Evolutionary conservation across 495 filamentous ascomycete species (phyloP).

Genomic region (Penicillium manginii): DNA sequence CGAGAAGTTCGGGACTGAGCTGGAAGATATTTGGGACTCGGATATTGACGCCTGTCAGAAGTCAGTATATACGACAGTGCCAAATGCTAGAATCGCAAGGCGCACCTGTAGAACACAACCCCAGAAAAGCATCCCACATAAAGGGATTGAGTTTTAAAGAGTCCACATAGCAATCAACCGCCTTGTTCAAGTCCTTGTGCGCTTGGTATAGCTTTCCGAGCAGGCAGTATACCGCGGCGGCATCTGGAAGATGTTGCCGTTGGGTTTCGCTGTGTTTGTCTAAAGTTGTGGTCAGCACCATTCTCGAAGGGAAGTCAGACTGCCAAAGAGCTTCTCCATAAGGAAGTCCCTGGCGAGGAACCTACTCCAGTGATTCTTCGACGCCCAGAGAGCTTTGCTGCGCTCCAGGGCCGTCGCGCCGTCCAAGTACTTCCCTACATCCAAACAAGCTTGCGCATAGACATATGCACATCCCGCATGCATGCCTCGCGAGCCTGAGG

Average conservation of each 20-base stretch:
- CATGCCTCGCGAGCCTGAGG: slow-evolving; percentile 61
- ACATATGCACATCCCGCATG: slow-evolving; percentile 90
- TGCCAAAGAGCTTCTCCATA: background rate
- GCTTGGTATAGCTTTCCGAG: slow-evolving; percentile 86
- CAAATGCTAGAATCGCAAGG: slow-evolving; percentile 8
- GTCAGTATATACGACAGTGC: slow-evolving; percentile 21
- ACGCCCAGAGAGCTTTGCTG: slow-evolving; percentile 68
- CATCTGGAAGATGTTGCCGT: slow-evolving; percentile 75
- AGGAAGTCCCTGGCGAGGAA: slow-evolving; percentile 13
- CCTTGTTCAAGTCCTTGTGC: slow-evolving; percentile 77
- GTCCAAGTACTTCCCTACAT: slow-evolving; percentile 74
- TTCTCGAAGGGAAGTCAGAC: slow-evolving; percentile 1
- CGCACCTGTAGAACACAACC: slow-evolving; percentile 72
- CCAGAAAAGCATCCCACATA: slow-evolving; percentile 96
- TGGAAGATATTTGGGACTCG: slow-evolving; percentile 85
- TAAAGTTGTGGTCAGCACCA: slow-evolving; percentile 34
- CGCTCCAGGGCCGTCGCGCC: slow-evolving; percentile 82
- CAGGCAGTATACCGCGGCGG: slow-evolving; percentile 76
- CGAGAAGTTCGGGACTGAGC: slow-evolving; percentile 67
- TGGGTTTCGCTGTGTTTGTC: slow-evolving; percentile 69
- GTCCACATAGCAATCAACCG: slow-evolving; percentile 81
- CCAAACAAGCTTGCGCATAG: slow-evolving; percentile 86
- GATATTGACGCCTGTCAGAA: slow-evolving; percentile 67
- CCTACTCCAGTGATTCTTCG: slow-evolving; percentile 73
- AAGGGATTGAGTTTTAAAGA: slow-evolving; percentile 90